phyloP scores from a whole-genome alignment of 2,329 filamentous ascomycete genomes.

The Epichloe sylvatica region DNA sequence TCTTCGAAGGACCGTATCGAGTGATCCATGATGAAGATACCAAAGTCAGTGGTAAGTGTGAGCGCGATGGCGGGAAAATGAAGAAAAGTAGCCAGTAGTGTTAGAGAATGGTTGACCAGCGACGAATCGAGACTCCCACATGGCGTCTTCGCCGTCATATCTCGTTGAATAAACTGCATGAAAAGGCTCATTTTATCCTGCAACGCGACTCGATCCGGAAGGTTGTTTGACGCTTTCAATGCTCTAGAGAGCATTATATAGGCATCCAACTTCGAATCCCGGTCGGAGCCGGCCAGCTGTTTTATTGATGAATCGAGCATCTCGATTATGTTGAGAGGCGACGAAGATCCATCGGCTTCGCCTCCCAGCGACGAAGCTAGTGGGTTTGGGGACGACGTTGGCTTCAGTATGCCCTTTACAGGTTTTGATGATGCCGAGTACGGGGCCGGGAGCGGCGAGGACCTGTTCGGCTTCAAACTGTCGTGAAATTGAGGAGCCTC shows the following conservation, averaged over 20 bases:
- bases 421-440: conserved; percentile 29
- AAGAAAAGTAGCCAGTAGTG: conserved; percentile 62
- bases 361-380: conserved; percentile 26
- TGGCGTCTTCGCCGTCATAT: conserved; percentile 50
- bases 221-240: conserved; percentile 66
- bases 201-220: conserved; percentile 61
- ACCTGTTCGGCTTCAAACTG: conserved; percentile 21
- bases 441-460: conserved; percentile 27
- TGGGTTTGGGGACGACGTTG: conserved; percentile 36
- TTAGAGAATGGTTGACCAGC: conserved; percentile 64
- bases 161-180: conserved; percentile 70
- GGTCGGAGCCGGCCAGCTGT: conserved; percentile 62
- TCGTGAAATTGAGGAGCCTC: conserved; percentile 34
- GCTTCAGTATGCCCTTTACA: conserved; percentile 65
- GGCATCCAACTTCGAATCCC: conserved; percentile 64
- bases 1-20: conserved; percentile 63
- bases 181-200: conserved; percentile 64
- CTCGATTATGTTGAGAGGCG: conserved; percentile 46
- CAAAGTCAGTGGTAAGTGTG: conserved; percentile 64
- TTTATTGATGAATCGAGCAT: conserved; percentile 79
- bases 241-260: conserved; percentile 68
- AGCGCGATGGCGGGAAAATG: conserved; percentile 58
- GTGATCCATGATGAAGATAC: conserved; percentile 66
- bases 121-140: conserved; percentile 48
- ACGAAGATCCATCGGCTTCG: conserved; percentile 26